phyloP scores from a whole-genome alignment of 371 early-diverging fungal species.

The Mortierella sp. region DNA sequence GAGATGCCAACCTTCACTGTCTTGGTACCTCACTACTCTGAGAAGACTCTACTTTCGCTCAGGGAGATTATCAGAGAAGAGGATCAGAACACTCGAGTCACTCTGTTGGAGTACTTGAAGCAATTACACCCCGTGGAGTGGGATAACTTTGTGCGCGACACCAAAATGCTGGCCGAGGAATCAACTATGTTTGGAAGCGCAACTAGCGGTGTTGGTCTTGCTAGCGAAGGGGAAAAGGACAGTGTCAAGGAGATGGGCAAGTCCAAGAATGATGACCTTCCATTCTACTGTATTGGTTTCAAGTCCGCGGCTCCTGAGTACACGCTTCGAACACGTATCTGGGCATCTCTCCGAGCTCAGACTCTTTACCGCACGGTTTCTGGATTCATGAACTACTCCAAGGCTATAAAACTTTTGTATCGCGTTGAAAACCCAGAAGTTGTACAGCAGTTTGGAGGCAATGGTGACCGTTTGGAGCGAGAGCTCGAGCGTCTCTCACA shows the following conservation, averaged over 20 bases:
- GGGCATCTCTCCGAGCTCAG: constrained; percentile 91
- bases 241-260: constrained; percentile 62
- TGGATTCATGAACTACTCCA: constrained; percentile 92
- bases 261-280: constrained; percentile 81
- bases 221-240: constrained; percentile 52
- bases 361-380: constrained; percentile 91
- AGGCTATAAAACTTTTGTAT: constrained; percentile 85
- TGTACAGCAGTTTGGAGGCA: constrained; percentile 71
- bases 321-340: constrained; percentile 88
- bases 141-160: constrained; percentile 94
- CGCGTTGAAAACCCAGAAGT: constrained; percentile 88
- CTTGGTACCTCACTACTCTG: constrained; percentile 90
- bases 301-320: constrained; percentile 87
- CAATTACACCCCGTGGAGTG: constrained; percentile 88
- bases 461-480: constrained; percentile 73
- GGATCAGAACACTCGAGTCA: constrained; percentile 85
- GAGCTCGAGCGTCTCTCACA: constrained; percentile 76
- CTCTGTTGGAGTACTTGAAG: constrained; percentile 89
- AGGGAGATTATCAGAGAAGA: constrained; percentile 90
- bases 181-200: constrained; percentile 59
- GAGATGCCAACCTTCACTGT: constrained; percentile 93
- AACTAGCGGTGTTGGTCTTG: constrained; percentile 27
- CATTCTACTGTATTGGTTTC: constrained; percentile 88
- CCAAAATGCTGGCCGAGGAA: constrained; percentile 83
- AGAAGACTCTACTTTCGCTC: constrained; percentile 86